phyloP scores from a whole-genome alignment of 371 early-diverging fungal species.

The Haplosporangium sp. region DNA sequence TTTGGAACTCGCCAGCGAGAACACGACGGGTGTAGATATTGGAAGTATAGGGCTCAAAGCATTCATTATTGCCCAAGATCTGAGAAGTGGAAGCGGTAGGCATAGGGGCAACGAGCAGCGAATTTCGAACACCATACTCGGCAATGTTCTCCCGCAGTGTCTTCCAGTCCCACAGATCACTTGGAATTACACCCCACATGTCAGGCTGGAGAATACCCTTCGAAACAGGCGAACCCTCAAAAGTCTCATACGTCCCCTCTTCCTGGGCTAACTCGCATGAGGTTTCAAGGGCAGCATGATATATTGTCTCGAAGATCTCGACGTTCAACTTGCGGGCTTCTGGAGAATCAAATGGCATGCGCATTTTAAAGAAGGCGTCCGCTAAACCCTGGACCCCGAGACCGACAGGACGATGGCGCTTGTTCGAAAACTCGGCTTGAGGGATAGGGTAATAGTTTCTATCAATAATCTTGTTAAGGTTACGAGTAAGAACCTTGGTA shows the following conservation, averaged over 20 bases:
- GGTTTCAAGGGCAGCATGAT: constrained; percentile 97
- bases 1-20: constrained; percentile 99
- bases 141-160: constrained; percentile 86
- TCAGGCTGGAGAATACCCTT: constrained; percentile 98
- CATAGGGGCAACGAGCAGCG: constrained; percentile 98
- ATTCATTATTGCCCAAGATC: constrained; percentile 99
- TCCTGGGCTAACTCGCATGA: constrained; percentile 93
- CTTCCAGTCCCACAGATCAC: constrained; percentile 95
- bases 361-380: constrained; percentile 97
- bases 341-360: constrained; percentile 96
- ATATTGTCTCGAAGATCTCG: constrained; percentile 98
- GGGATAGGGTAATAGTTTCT: constrained; percentile 97
- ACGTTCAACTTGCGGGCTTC: constrained; percentile 92
- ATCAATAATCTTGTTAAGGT: constrained; percentile 98
- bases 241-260: constrained; percentile 92
- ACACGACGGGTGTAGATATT: constrained; percentile 99
- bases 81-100: constrained; percentile 99
- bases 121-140: constrained; percentile 97
- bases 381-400: constrained; percentile 99
- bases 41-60: constrained; percentile 99
- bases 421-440: constrained; percentile 92
- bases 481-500: constrained; percentile 89
- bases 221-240: constrained; percentile 91
- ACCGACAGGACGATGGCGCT: constrained; percentile 98
- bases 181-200: constrained; percentile 89